Conservation (phyloP, 257 asterid genomes). For the Solanum piurae region DNA sequence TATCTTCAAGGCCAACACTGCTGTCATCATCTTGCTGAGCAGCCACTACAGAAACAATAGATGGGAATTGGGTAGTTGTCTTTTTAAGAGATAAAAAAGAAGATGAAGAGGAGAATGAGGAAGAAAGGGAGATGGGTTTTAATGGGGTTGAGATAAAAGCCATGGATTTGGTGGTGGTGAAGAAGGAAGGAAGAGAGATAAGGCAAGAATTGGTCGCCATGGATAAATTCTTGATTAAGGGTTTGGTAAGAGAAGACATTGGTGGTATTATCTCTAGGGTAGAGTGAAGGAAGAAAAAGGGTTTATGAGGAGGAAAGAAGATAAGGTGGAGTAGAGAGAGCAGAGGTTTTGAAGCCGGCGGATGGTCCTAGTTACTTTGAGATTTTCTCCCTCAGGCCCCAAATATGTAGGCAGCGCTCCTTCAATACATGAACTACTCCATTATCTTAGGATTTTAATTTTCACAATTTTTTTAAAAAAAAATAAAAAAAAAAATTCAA, state of each 20-base stretch:
- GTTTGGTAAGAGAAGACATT: constrained; percentile 43
- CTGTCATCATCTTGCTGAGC: constrained; percentile 46
- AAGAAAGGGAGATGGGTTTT: constrained; percentile 4
- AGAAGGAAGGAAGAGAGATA: constrained; percentile 40
- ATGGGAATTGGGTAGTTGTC: constrained; percentile 16
- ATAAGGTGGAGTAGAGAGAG: neutral
- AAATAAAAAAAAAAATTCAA: neutral
- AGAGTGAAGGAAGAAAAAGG: neutral
- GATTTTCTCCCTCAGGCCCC: neutral
- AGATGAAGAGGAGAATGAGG: constrained; percentile 13
- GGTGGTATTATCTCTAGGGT: neutral
- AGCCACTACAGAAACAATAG: constrained; percentile 34
- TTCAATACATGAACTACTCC: neutral
- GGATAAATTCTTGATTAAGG: constrained; percentile 33
- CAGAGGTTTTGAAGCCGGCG: constrained; percentile 14
- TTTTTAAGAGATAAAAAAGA: constrained; percentile 14
- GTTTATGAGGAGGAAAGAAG: neutral
- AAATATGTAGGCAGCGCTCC: neutral
- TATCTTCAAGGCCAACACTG: constrained; percentile 33
- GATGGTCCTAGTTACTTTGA: neutral
- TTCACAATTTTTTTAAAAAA: neutral
- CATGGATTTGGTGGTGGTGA: constrained; percentile 33
- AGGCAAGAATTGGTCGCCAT: constrained; percentile 50
- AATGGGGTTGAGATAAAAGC: constrained; percentile 6
- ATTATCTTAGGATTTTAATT: neutral